A percentile compares a stretch with the other conserved stretches of the same genome.
Evolutionary conservation across 148 eudicot genomes (phyloP).

Genomic region (Rheum nobile): DNA sequence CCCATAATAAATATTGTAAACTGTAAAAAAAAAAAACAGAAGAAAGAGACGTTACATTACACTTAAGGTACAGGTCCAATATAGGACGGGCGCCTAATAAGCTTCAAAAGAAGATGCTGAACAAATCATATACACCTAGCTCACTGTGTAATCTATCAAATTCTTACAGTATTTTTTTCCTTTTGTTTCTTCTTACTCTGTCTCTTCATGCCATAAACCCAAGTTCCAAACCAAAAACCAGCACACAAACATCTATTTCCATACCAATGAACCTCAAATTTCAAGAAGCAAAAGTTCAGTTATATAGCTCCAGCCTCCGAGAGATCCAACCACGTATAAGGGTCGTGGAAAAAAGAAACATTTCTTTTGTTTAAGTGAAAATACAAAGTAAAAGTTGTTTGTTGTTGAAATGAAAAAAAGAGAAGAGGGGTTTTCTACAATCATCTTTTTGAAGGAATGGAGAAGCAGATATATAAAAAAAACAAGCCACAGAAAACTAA

Average conservation of each 20-base stretch:
- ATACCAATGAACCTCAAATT: background rate
- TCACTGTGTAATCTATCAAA: background rate
- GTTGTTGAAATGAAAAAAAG: background rate
- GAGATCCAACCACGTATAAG: background rate
- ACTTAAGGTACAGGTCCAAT: background rate
- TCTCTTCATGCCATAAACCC: background rate
- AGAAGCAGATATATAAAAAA: no score
- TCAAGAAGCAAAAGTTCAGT: background rate
- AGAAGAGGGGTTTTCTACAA: background rate
- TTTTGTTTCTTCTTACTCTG: background rate
- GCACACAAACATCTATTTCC: background rate
- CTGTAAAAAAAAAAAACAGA: background rate
- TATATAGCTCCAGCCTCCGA: background rate
- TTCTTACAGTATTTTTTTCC: background rate
- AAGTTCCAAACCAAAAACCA: slow-evolving; percentile 1
- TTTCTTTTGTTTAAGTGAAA: background rate
- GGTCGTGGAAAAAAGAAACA: background rate
- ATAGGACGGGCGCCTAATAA: background rate
- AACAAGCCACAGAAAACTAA: slow-evolving; percentile 3
- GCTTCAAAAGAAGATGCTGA: background rate
- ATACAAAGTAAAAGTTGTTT: background rate
- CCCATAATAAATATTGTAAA: background rate
- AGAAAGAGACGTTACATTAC: slow-evolving; percentile 5
- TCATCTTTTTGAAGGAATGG: background rate
- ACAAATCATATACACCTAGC: background rate